Evolutionary conservation across 1,284 basidiomycete genomes (phyloP).

Genomic region (Boletus sp.): DNA sequence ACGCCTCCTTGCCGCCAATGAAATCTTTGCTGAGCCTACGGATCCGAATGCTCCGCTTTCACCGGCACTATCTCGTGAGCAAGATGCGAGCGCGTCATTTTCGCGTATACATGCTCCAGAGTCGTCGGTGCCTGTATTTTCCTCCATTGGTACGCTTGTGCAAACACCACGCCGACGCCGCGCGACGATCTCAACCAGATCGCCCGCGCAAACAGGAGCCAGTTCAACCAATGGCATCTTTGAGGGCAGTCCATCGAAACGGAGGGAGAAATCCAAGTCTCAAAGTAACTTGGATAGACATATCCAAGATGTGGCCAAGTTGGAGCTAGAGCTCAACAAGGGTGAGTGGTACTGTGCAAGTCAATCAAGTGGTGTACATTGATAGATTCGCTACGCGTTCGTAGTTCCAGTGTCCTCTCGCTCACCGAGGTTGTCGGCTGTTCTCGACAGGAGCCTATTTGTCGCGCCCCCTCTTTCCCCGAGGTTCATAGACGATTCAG

Average conservation of each 20-base stretch:
- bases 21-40: slow-evolving; percentile 62
- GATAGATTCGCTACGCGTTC: slow-evolving; percentile 2
- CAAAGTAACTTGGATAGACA: slow-evolving; percentile 65
- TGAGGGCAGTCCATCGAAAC: slow-evolving; percentile 57
- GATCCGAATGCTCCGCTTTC: slow-evolving; percentile 40
- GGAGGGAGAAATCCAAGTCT: slow-evolving; percentile 66
- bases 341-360: slow-evolving; percentile 19
- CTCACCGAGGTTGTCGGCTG: slow-evolving; percentile 57
- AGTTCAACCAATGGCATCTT: slow-evolving; percentile 36
- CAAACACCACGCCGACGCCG: slow-evolving; percentile 61
- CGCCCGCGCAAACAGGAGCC: slow-evolving; percentile 48
- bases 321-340: slow-evolving; percentile 60
- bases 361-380: not conserved
- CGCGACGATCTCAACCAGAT: slow-evolving; percentile 65
- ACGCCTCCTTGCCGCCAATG: slow-evolving; percentile 64
- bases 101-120: slow-evolving; percentile 27
- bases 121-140: slow-evolving; percentile 24
- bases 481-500: slow-evolving; percentile 29
- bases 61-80: slow-evolving; percentile 34
- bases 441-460: slow-evolving; percentile 69
- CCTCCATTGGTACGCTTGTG: slow-evolving; percentile 34
- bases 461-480: slow-evolving; percentile 49
- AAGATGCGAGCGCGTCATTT: slow-evolving; percentile 26
- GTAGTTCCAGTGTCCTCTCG: slow-evolving; percentile 47
- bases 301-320: slow-evolving; percentile 62